Evolutionary conservation across 768 basidiomycete genomes (phyloP).

Genomic region (Mycena rosella): DNA sequence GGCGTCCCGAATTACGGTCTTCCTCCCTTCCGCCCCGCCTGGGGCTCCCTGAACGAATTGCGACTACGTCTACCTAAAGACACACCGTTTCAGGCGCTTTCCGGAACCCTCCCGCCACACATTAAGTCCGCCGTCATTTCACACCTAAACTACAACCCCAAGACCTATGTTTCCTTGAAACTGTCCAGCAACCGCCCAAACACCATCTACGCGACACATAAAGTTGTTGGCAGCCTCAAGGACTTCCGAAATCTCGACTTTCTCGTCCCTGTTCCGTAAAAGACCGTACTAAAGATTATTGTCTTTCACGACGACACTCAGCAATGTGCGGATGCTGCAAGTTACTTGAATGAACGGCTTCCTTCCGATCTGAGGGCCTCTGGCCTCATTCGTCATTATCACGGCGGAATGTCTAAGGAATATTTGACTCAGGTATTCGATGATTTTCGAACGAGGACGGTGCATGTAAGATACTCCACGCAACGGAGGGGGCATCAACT

Average conservation of each 20-base stretch:
- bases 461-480: background rate
- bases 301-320: conserved; percentile 36
- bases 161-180: conserved; percentile 24
- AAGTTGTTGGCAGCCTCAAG: conserved; percentile 35
- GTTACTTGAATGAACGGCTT: conserved; percentile 30
- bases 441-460: conserved; percentile 31
- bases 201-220: conserved; percentile 36
- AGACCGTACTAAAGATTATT: conserved; percentile 25
- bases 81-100: conserved; percentile 32
- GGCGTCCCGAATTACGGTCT: conserved; percentile 29
- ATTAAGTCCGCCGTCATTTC: conserved; percentile 36
- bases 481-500: conserved; percentile 36
- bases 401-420: conserved; percentile 43
- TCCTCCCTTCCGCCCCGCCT: conserved; percentile 43
- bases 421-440: conserved; percentile 39
- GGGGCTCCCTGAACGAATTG: conserved; percentile 32
- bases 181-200: background rate
- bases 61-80: conserved; percentile 17
- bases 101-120: conserved; percentile 43
- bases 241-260: conserved; percentile 43
- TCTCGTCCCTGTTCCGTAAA: conserved; percentile 34
- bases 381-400: conserved; percentile 43
- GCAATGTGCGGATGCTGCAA: conserved; percentile 25
- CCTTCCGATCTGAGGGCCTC: conserved; percentile 14
- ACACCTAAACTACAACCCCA: conserved; percentile 20